Evolutionary conservation across 495 filamentous ascomycete genomes (phyloP).

Genomic region (Neurospora sp.): DNA sequence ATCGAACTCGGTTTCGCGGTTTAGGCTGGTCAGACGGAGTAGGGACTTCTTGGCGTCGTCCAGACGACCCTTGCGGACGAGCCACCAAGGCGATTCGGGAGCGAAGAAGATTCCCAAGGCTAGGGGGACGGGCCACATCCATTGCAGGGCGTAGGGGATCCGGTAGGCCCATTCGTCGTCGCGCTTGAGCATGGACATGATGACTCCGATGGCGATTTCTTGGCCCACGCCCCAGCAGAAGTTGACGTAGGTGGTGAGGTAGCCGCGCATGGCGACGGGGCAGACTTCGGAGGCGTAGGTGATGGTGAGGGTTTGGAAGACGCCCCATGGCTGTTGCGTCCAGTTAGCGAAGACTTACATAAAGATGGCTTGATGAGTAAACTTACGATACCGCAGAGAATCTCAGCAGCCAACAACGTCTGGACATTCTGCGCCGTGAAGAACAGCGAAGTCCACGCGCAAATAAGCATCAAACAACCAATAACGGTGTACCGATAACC

Average conservation of each 20-base stretch:
- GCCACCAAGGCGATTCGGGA: constrained; percentile 77
- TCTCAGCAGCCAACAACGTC: constrained; percentile 59
- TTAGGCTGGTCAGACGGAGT: constrained; percentile 51
- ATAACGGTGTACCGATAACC: constrained; percentile 67
- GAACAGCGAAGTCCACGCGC: constrained; percentile 64
- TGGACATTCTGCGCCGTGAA: constrained; percentile 65
- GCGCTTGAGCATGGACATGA: constrained; percentile 51
- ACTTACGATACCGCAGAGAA: constrained; percentile 56
- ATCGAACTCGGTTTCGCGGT: constrained; percentile 52
- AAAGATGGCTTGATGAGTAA: background rate
- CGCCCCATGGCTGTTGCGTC: constrained; percentile 48
- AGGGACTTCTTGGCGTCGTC: constrained; percentile 60
- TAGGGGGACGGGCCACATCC: constrained; percentile 76
- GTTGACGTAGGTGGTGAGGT: constrained; percentile 73
- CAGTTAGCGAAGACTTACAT: no score
- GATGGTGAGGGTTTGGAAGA: constrained; percentile 69
- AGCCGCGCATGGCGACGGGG: constrained; percentile 60
- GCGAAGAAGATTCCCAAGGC: constrained; percentile 60
- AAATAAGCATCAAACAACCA: constrained; percentile 51
- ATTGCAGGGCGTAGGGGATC: constrained; percentile 63
- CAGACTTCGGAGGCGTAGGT: constrained; percentile 76
- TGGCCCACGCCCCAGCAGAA: constrained; percentile 76
- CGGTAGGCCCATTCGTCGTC: constrained; percentile 49
- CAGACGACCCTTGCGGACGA: constrained; percentile 58
- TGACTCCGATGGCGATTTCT: constrained; percentile 63